These are phyloP conservation scores for Acanthamoeba sp. DNA, from an alignment of 208 protist genomes.

Conservation along the genomic window DNA sequence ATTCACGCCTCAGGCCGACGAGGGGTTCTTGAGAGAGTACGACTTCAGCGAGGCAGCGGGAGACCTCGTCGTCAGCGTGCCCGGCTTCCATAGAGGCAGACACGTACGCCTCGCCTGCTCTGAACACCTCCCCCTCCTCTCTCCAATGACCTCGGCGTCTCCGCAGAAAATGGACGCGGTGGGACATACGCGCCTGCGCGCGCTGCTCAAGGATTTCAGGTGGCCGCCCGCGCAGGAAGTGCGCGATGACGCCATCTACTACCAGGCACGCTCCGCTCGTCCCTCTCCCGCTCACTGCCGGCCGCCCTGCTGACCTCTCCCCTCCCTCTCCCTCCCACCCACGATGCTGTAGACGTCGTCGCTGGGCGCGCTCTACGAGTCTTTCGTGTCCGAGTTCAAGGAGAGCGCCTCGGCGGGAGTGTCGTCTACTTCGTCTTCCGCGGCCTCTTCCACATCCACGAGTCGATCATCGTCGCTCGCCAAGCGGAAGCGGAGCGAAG, in stretches of 20 bases:
- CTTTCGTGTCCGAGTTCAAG: slow-evolving; percentile 41
- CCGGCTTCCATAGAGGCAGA: slow-evolving; percentile 60
- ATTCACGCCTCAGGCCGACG: neutral
- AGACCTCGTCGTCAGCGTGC: slow-evolving; percentile 53
- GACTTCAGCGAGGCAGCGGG: slow-evolving; percentile 70
- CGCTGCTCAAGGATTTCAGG: neutral
- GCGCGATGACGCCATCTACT: slow-evolving; percentile 8
- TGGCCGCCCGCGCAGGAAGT: neutral
- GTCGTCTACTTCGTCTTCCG: neutral
- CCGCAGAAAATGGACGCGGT: neutral
- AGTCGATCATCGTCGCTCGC: neutral
- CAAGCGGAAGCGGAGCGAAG: slow-evolving; percentile 5
- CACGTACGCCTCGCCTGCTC: neutral
- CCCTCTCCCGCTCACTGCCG: no score
- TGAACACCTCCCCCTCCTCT: neutral
- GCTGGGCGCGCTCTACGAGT: slow-evolving; percentile 3
- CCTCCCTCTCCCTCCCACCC: no score
- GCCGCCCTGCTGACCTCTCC: neutral
- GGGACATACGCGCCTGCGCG: slow-evolving; percentile 10
- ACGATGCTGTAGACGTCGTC: slow-evolving; percentile 16
- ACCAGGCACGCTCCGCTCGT: neutral
- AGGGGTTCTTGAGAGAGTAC: slow-evolving; percentile 21
- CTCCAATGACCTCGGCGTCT: neutral
- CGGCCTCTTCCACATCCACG: neutral
- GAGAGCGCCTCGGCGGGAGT: neutral